These are phyloP conservation scores for Sporobolomyces pararoseus DNA, from an alignment of 768 basidiomycete genomes.

Conservation along the genomic window DNA sequence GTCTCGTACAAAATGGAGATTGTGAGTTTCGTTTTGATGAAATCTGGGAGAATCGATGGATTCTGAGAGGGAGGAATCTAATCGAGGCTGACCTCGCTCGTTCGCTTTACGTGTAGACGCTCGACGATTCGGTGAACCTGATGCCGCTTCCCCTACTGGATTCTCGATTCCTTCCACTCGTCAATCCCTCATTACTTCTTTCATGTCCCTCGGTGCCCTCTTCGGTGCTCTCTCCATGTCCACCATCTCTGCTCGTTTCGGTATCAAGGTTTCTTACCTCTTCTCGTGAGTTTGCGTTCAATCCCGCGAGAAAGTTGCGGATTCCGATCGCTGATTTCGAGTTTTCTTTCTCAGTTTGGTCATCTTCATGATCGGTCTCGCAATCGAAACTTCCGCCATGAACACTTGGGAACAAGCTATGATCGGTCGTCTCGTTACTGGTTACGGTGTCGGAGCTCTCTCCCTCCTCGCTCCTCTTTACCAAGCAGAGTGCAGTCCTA, in stretches of 20 bases:
- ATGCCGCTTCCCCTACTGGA: slow-evolving; percentile 21
- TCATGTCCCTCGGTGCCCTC: slow-evolving; percentile 39
- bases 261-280: slow-evolving; percentile 36
- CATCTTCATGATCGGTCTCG: slow-evolving; percentile 38
- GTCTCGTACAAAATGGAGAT: slow-evolving; percentile 31
- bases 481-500: slow-evolving; percentile 82
- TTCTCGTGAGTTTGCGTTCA: slow-evolving; percentile 10
- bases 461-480: slow-evolving; percentile 65
- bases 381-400: slow-evolving; percentile 32
- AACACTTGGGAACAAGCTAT: slow-evolving; percentile 27
- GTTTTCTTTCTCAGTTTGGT: slow-evolving; percentile 4
- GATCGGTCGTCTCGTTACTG: slow-evolving; percentile 21
- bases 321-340: too few species aligned
- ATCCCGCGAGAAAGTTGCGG: too few species aligned
- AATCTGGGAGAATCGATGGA: too few species aligned
- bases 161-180: slow-evolving; percentile 36
- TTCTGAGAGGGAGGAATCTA: not conserved
- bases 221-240: slow-evolving; percentile 34
- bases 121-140: slow-evolving; percentile 36
- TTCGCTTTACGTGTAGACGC: slow-evolving; percentile 12
- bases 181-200: slow-evolving; percentile 40
- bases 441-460: slow-evolving; percentile 37
- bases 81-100: not conserved
- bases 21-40: slow-evolving; percentile 19
- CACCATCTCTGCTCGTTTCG: slow-evolving; percentile 14